Conservation (phyloP, 257 asterid genomes). For the Nicotiana tomentosiformis region DNA sequence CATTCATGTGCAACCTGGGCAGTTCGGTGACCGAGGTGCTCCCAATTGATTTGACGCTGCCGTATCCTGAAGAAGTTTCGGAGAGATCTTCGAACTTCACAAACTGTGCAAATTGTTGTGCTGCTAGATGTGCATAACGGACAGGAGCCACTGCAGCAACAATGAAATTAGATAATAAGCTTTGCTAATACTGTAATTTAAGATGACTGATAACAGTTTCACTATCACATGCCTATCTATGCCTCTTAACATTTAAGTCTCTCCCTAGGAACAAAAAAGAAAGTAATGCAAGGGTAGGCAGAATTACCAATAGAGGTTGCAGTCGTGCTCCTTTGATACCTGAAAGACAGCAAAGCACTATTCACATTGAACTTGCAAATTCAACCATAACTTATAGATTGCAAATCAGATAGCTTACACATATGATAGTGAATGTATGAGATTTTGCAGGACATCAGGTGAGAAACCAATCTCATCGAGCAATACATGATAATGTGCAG, state of each 20-base stretch:
- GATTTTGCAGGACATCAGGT: constrained; percentile 72
- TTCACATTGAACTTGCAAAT: neutral
- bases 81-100: constrained; percentile 60
- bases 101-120: constrained; percentile 72
- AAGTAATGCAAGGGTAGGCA: constrained; percentile 6
- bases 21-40: constrained; percentile 45
- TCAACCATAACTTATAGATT: constrained; percentile 13
- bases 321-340: constrained; percentile 80
- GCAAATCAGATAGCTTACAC: constrained; percentile 51
- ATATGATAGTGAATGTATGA: constrained; percentile 75
- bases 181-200: neutral
- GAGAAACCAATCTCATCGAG: constrained; percentile 94
- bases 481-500: constrained; percentile 86
- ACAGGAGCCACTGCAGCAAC: constrained; percentile 74
- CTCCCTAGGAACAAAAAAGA: neutral
- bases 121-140: constrained; percentile 91
- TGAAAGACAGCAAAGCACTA: constrained; percentile 9
- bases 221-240: neutral
- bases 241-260: neutral
- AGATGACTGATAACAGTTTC: neutral
- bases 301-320: constrained; percentile 71
- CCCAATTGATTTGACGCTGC: constrained; percentile 26
- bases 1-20: constrained; percentile 66
- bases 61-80: constrained; percentile 48
- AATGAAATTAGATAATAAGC: neutral